phyloP scores from a whole-genome alignment of 805 yeast species.

The Sugiyamaella marilandica region DNA sequence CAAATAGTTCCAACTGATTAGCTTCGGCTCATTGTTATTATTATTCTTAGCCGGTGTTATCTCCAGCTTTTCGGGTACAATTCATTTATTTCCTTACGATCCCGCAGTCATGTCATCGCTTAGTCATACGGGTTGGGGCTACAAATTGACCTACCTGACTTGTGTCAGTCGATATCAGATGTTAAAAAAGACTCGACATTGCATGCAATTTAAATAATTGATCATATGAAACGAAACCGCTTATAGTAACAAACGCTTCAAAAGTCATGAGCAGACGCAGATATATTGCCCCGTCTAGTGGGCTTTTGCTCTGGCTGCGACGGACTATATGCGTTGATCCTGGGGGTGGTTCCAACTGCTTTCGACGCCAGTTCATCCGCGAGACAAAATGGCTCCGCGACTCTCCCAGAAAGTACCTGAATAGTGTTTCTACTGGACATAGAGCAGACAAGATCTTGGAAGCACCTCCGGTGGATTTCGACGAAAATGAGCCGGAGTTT shows the following conservation, averaged over 20 bases:
- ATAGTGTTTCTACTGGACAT: no score
- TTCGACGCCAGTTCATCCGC: neutral
- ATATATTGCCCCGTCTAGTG: constrained; percentile 4
- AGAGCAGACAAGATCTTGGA: no score
- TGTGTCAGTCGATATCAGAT: constrained; percentile 1
- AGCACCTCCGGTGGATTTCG: no score
- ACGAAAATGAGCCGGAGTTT: neutral
- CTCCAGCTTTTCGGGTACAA: no score
- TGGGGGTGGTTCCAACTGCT: neutral
- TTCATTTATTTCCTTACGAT: no score
- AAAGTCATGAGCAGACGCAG: neutral
- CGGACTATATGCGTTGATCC: neutral
- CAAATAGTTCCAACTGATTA: no score
- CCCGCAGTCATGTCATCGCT: neutral
- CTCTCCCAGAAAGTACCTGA: neutral
- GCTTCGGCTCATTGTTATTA: no score
- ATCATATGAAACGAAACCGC: neutral
- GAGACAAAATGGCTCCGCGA: neutral
- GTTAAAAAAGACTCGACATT: neutral
- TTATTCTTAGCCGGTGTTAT: no score
- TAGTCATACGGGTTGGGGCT: neutral
- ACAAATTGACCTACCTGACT: neutral
- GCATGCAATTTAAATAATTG: neutral
- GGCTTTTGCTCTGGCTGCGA: constrained; percentile 2
- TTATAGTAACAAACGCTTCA: neutral